Percentiles rank a stretch among this genome's conserved stretches.
Evolutionary conservation across 2,329 filamentous ascomycete species (phyloP).

Genomic region (Ophiostoma populinum): DNA sequence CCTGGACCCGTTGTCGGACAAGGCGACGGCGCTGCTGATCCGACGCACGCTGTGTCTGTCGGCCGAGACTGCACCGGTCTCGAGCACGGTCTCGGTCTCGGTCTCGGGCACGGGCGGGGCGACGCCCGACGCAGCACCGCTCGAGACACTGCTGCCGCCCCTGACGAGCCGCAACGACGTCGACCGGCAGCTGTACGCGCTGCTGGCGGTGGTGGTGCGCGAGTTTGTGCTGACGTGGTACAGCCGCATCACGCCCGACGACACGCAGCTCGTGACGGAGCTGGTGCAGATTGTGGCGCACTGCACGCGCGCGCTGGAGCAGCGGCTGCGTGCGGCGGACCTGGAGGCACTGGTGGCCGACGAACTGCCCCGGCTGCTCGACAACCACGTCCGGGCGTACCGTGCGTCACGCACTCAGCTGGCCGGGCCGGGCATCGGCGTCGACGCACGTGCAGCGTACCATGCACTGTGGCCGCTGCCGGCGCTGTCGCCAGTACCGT

Average conservation of each 20-base stretch:
- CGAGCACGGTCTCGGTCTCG: too few relatives aligned
- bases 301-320: constrained; percentile 73
- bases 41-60: constrained; percentile 73
- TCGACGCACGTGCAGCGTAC: constrained; percentile 53
- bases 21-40: constrained; percentile 63
- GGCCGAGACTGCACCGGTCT: too few relatives aligned
- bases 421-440: constrained; percentile 39
- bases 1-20: constrained; percentile 49
- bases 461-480: constrained; percentile 72
- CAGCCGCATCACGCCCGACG: constrained; percentile 76
- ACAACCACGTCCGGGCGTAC: constrained; percentile 67
- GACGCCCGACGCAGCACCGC: constrained; percentile 29
- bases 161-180: constrained; percentile 89
- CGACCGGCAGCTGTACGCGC: constrained; percentile 81
- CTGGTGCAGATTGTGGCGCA: constrained; percentile 83
- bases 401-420: constrained; percentile 46
- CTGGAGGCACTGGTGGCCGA: constrained; percentile 70
- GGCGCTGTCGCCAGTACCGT: constrained; percentile 59
- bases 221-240: constrained; percentile 94
- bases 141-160: constrained; percentile 72
- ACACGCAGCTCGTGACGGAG: constrained; percentile 73
- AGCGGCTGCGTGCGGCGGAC: constrained; percentile 68
- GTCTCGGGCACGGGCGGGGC: too few relatives aligned
- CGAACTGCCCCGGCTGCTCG: constrained; percentile 68
- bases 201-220: constrained; percentile 75